Conservation (phyloP, 208 protist genomes). For the Leishmania tarentolae region DNA sequence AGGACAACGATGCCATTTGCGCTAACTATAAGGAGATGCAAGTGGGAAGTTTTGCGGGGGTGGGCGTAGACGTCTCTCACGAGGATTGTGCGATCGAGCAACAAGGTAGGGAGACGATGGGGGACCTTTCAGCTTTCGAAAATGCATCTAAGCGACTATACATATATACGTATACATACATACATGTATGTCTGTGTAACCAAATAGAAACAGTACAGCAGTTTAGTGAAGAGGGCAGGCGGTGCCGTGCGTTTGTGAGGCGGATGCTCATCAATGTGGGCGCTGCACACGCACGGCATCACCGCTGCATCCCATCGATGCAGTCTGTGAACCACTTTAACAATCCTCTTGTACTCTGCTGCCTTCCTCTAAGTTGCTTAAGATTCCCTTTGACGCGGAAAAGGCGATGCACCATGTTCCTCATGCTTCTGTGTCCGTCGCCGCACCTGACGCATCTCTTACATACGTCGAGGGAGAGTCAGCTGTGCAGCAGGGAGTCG, state of each 20-base stretch:
- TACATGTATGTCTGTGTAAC: no score
- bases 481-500: neutral
- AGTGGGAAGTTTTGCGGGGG: no score
- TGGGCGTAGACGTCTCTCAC: neutral
- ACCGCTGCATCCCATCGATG: neutral
- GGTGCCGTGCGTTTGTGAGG: neutral
- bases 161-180: no score
- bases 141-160: neutral
- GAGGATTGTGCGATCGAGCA: neutral
- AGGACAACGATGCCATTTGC: neutral
- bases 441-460: neutral
- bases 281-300: neutral
- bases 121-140: neutral
- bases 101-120: neutral
- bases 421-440: neutral
- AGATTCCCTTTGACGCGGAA: neutral
- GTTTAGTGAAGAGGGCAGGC: neutral
- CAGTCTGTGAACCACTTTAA: neutral
- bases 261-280: neutral
- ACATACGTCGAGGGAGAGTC: neutral
- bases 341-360: neutral
- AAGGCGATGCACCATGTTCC: neutral
- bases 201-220: neutral
- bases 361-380: neutral
- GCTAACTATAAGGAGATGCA: neutral